Evolutionary conservation across 1,139 yeast species (phyloP), one percentile per base, ranked within the genome.

Genomic region (Geotrichum aggregatum): DNA sequence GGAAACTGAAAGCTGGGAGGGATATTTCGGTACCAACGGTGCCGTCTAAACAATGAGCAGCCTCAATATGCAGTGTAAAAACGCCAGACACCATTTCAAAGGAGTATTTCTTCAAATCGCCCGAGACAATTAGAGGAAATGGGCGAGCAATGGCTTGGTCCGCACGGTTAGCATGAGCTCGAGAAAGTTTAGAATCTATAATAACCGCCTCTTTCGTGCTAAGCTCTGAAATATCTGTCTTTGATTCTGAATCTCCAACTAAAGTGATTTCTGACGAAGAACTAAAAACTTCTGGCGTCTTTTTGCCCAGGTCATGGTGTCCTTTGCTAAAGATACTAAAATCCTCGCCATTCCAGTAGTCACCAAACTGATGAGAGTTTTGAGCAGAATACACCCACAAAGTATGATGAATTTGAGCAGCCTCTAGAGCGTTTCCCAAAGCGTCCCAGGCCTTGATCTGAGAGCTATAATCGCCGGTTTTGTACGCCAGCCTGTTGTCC

Each of bases 261-360:
- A 44, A 28, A 8, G 19, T 35, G n/a, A 41, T n/a, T 35, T 41
- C 31, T 22, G 39, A 26, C 16, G 47, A 26, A 14, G 21, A 14
- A 22, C 19, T n/a, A 19, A 30, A 44, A 8, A 7, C 26, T 13
- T 40, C 38, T 11, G 41, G 24, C 8, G 28, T 5, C 5, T 24
- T 24, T 18, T 44, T 36, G 21, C 49, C 39, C 50, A 18, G 18
- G 14, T 16, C 5, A 24, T 19, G 54, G 43, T 60, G 62, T 52
- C 51, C 63, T 52, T 54, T 58, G 10, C 89, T 83, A 87, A 86
- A 87, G 56, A 88, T 79, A 1, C 95, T 84, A 62, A 88, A 87
- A 65, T 88, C 96, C 64, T 88, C 96, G 58, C 86, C 80, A 63
- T 88, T 88, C 95, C 96, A 88, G 41, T 77, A 68, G 65, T 88